phyloP scores from a whole-genome alignment of 2,329 filamentous ascomycete genomes.

The Aspergillus luchuensis region DNA sequence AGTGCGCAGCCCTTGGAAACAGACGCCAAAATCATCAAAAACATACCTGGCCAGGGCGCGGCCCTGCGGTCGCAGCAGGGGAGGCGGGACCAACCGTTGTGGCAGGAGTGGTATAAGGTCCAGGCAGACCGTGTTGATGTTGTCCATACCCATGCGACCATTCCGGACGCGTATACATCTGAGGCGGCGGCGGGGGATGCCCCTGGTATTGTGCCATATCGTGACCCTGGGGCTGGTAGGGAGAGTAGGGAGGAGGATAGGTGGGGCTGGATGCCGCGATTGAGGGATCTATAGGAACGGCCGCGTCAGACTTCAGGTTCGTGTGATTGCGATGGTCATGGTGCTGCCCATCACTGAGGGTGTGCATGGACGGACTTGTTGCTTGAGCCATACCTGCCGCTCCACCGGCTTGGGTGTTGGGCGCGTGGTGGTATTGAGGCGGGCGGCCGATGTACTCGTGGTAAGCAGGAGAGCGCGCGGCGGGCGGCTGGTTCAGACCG shows the following conservation, averaged over 20 bases:
- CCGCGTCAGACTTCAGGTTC: constrained; percentile 84
- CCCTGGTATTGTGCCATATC: constrained; percentile 75
- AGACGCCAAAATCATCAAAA: constrained; percentile 41
- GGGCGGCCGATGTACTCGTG: constrained; percentile 82
- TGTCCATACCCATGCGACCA: constrained; percentile 50
- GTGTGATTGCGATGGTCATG: constrained; percentile 70
- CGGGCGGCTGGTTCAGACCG: constrained; percentile 71
- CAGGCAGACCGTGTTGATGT: constrained; percentile 51
- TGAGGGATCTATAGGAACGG: constrained; percentile 98
- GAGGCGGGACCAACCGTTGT: constrained; percentile 62
- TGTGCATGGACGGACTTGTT: constrained; percentile 90
- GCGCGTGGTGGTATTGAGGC: constrained; percentile 72
- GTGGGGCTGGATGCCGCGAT: constrained; percentile 92
- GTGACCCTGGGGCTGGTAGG: constrained; percentile 78
- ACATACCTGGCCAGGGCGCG: constrained; percentile 65
- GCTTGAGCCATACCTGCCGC: constrained; percentile 96
- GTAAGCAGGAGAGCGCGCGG: constrained; percentile 79
- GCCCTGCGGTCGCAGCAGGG: constrained; percentile 61
- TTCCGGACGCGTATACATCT: constrained; percentile 52
- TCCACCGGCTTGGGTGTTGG: constrained; percentile 69
- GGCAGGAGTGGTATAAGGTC: constrained; percentile 54
- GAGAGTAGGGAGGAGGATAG: constrained; percentile 83
- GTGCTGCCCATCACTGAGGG: constrained; percentile 76
- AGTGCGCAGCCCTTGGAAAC: constrained; percentile 32
- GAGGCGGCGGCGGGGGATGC: constrained; percentile 48